Evolutionary conservation across 148 eudicot genomes (phyloP).

Genomic region (Beta vulgaris): DNA sequence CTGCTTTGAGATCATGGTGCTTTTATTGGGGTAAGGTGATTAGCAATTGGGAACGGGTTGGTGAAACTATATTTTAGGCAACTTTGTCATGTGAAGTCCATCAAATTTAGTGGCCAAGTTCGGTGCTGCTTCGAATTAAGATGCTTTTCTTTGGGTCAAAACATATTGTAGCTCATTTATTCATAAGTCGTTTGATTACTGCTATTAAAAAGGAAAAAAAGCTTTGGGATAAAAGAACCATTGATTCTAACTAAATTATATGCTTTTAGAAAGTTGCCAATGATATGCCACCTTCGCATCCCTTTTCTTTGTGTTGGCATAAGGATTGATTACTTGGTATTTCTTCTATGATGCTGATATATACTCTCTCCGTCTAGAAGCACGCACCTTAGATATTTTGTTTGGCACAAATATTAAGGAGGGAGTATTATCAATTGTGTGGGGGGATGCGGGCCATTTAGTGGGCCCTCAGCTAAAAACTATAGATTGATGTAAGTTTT

Average conservation of each 20-base stretch:
- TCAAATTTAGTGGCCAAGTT: conserved; percentile 1
- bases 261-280: not conserved
- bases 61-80: not conserved
- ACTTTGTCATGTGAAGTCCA: not conserved
- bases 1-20: not conserved
- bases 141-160: not conserved
- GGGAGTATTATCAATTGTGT: no score
- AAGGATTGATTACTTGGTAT: not conserved
- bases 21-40: not conserved
- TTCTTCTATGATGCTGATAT: not conserved
- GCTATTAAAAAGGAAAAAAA: not conserved
- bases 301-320: not conserved
- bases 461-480: no score
- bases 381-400: no score
- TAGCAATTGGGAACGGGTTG: not conserved
- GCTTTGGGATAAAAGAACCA: not conserved
- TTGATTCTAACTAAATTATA: not conserved
- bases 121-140: not conserved
- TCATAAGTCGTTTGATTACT: not conserved
- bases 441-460: no score
- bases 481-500: no score
- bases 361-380: no score
- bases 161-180: not conserved
- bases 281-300: not conserved
- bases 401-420: no score